Percentiles rank a stretch among this genome's conserved stretches.
Conservation (phyloP, 2,329 filamentous ascomycete genomes). For the Akanthomyces uredinophilus region DNA sequence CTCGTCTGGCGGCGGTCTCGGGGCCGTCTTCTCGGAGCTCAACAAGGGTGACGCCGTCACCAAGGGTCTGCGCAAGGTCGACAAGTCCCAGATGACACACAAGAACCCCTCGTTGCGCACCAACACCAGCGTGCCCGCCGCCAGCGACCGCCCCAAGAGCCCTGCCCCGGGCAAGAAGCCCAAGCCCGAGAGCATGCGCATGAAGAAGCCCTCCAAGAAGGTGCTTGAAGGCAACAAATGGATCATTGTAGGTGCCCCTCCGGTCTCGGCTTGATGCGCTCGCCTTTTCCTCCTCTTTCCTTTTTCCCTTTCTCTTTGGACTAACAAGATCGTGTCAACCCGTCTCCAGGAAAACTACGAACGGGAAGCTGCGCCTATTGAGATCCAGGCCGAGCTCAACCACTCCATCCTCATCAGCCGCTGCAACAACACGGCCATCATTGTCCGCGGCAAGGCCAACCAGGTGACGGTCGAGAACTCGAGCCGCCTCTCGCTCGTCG, state of each 20-base stretch:
- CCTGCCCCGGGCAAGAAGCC: constrained; percentile 84
- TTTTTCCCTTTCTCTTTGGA: too few relatives aligned
- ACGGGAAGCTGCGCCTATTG: constrained; percentile 63
- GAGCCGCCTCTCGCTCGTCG: constrained; percentile 72
- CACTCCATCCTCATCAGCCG: constrained; percentile 90
- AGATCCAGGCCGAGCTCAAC: constrained; percentile 74
- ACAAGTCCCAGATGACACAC: constrained; percentile 94
- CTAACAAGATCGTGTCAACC: too few relatives aligned
- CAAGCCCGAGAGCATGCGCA: constrained; percentile 78
- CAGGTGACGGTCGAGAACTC: constrained; percentile 96
- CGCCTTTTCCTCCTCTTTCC: too few relatives aligned
- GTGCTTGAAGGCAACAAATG: constrained; percentile 88
- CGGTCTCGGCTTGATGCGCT: too few relatives aligned
- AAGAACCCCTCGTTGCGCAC: constrained; percentile 89
- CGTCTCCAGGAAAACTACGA: constrained; percentile 77
- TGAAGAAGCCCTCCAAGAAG: constrained; percentile 75
- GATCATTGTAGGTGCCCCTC: constrained; percentile 59
- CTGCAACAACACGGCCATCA: constrained; percentile 86
- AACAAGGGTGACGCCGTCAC: constrained; percentile 90
- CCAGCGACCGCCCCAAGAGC: constrained; percentile 64
- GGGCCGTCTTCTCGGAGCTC: constrained; percentile 84
- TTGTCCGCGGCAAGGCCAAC: constrained; percentile 89
- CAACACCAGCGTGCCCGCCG: constrained; percentile 62
- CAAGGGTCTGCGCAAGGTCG: constrained; percentile 83
- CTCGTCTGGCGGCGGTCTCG: constrained; percentile 57